Conservation (phyloP, 345 rosid genomes). For the Clausena lansium region DNA sequence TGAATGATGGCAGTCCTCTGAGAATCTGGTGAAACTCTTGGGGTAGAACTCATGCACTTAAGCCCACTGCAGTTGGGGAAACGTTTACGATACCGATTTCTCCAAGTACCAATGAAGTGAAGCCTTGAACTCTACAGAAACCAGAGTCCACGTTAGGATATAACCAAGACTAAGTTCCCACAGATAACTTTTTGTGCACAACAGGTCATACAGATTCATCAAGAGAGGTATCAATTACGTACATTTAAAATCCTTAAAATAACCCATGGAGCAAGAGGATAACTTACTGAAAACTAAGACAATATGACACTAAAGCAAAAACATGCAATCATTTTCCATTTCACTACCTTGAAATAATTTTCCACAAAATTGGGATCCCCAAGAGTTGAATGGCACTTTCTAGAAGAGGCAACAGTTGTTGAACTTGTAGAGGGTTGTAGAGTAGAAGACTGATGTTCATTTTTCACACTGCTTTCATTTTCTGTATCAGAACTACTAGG, state of each 20-base stretch:
- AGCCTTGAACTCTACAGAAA: slow-evolving; percentile 80
- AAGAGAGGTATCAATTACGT: background rate
- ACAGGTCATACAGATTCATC: background rate
- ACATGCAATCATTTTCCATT: background rate
- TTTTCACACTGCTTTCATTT: slow-evolving; percentile 26
- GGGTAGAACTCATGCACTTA: slow-evolving; percentile 34
- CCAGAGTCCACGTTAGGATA: slow-evolving; percentile 10
- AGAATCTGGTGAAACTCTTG: slow-evolving; percentile 34
- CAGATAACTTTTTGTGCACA: background rate
- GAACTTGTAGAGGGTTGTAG: slow-evolving; percentile 28
- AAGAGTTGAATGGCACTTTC: slow-evolving; percentile 58
- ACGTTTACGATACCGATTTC: slow-evolving; percentile 78
- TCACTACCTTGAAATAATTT: slow-evolving; percentile 82
- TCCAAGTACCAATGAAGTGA: slow-evolving; percentile 99
- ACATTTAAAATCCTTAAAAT: background rate
- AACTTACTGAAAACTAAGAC: background rate
- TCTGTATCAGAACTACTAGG: slow-evolving; percentile 28
- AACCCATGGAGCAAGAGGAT: background rate
- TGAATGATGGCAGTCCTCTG: slow-evolving; percentile 53
- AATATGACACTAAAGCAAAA: background rate
- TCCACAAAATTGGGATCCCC: slow-evolving; percentile 91
- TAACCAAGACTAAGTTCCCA: background rate
- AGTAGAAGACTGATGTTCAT: slow-evolving; percentile 30
- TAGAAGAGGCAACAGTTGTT: slow-evolving; percentile 37
- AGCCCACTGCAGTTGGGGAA: slow-evolving; percentile 45